These are phyloP conservation scores for Volvox reticuliferus DNA, from an alignment of 139 green algal genomes.

Conservation along the genomic window DNA sequence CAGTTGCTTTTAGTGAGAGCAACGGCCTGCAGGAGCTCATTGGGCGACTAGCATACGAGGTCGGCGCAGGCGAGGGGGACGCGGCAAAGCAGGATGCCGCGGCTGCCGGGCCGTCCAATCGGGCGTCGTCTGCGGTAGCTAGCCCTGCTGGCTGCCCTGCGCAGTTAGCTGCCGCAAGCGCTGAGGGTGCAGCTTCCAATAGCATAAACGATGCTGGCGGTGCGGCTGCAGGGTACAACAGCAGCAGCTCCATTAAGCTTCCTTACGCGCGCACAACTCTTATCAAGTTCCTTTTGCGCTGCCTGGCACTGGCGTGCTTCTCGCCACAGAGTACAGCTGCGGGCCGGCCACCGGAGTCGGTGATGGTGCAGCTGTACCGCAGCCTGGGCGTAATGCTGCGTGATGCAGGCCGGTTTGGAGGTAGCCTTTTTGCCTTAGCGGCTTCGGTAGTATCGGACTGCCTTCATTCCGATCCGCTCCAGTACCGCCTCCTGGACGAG, in stretches of 20 bases:
- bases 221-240: background rate
- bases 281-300: slow-evolving; percentile 92
- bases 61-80: slow-evolving; percentile 50
- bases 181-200: background rate
- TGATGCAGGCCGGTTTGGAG: slow-evolving; percentile 84
- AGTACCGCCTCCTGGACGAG: slow-evolving; percentile 82
- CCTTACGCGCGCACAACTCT: slow-evolving; percentile 79
- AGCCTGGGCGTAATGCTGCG: slow-evolving; percentile 79
- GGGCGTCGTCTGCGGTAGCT: background rate
- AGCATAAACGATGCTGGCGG: background rate
- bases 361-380: slow-evolving; percentile 65
- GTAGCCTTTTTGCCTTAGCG: slow-evolving; percentile 90
- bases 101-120: background rate
- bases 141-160: background rate
- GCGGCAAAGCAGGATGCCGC: background rate
- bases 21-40: slow-evolving; percentile 85
- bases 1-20: slow-evolving; percentile 87
- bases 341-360: slow-evolving; percentile 53
- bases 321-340: slow-evolving; percentile 60
- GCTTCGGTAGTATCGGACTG: slow-evolving; percentile 89
- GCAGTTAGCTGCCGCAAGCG: slow-evolving; percentile 6
- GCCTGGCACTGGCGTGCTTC: slow-evolving; percentile 87
- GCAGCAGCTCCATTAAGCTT: slow-evolving; percentile 39
- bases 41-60: slow-evolving; percentile 76
- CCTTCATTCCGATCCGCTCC: slow-evolving; percentile 94